A percentile compares a stretch with the other conserved stretches of the same genome.
phyloP scores from a whole-genome alignment of 1,284 basidiomycete genomes.

The Cystobasidium sp. region DNA sequence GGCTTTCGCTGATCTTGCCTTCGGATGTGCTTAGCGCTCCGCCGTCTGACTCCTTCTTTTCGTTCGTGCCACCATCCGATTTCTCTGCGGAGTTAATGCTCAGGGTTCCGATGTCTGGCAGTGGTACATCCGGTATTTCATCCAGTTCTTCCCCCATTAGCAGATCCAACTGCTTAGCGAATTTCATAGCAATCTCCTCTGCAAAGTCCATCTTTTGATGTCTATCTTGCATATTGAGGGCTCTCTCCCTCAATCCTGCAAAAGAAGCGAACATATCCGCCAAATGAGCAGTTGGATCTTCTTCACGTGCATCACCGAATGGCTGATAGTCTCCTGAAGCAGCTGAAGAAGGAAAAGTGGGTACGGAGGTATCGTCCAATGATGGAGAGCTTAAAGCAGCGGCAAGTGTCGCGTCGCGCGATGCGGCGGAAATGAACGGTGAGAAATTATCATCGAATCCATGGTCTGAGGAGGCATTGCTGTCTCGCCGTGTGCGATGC shows the following conservation, averaged over 20 bases:
- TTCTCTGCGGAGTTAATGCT: neutral
- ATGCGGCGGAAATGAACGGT: constrained; percentile 27
- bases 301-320: neutral
- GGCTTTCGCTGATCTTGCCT: too few species aligned
- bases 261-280: constrained; percentile 39
- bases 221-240: constrained; percentile 25
- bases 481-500: constrained; percentile 10
- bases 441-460: constrained; percentile 41
- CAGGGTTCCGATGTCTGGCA: neutral
- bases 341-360: constrained; percentile 3
- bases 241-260: constrained; percentile 28
- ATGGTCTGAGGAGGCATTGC: constrained; percentile 5
- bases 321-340: constrained; percentile 9
- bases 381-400: constrained; percentile 15
- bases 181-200: constrained; percentile 38
- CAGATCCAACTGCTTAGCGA: constrained; percentile 39
- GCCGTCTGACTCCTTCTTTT: too few species aligned
- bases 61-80: too few species aligned
- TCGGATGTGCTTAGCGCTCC: too few species aligned
- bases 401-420: constrained; percentile 5
- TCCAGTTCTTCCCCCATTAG: constrained; percentile 14
- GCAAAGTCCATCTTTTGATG: constrained; percentile 29
- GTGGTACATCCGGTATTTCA: constrained; percentile 13
- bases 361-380: constrained; percentile 3
- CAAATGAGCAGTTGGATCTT: constrained; percentile 35